Conservation (phyloP, 2,329 filamentous ascomycete species). For the Fusarium albidum region DNA sequence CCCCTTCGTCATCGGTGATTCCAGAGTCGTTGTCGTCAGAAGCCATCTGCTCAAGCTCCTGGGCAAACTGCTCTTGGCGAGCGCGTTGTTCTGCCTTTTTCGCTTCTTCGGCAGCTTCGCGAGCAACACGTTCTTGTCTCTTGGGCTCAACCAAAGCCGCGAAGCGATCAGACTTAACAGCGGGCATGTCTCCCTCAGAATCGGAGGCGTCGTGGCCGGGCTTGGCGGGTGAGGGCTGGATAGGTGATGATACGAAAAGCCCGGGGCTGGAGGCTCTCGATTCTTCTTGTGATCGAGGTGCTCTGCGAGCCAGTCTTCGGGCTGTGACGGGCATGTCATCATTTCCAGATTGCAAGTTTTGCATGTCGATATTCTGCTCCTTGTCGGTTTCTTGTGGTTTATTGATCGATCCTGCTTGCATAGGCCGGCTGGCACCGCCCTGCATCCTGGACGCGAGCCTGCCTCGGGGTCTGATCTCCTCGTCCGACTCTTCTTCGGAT, state of each 20-base stretch:
- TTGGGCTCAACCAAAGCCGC: conserved; percentile 78
- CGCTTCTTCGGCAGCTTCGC: conserved; percentile 66
- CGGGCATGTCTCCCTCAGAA: conserved; percentile 58
- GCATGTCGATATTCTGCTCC: conserved; percentile 39
- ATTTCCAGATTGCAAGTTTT: conserved; percentile 49
- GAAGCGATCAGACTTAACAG: conserved; percentile 66
- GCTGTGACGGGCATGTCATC: conserved; percentile 52
- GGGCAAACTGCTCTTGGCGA: conserved; percentile 46
- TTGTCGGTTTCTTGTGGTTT: conserved; percentile 37
- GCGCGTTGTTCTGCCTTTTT: conserved; percentile 55
- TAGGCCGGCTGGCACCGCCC: conserved; percentile 39
- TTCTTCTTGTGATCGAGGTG: conserved; percentile 42
- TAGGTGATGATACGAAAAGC: conserved; percentile 66
- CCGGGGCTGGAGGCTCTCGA: conserved; percentile 50
- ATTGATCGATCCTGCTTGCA: conserved; percentile 19
- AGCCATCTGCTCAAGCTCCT: conserved; percentile 46
- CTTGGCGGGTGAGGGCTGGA: conserved; percentile 44
- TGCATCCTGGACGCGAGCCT: conserved; percentile 72
- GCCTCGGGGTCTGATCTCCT: conserved; percentile 62
- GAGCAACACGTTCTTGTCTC: conserved; percentile 72
- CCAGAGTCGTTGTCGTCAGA: conserved; percentile 54
- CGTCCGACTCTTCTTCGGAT: conserved; percentile 53
- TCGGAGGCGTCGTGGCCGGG: conserved; percentile 46
- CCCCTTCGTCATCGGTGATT: conserved; percentile 69
- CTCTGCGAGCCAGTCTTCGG: conserved; percentile 50